These are phyloP conservation scores for Rhizophora apiculata DNA, from an alignment of 345 rosid genomes.

Conservation along the genomic window DNA sequence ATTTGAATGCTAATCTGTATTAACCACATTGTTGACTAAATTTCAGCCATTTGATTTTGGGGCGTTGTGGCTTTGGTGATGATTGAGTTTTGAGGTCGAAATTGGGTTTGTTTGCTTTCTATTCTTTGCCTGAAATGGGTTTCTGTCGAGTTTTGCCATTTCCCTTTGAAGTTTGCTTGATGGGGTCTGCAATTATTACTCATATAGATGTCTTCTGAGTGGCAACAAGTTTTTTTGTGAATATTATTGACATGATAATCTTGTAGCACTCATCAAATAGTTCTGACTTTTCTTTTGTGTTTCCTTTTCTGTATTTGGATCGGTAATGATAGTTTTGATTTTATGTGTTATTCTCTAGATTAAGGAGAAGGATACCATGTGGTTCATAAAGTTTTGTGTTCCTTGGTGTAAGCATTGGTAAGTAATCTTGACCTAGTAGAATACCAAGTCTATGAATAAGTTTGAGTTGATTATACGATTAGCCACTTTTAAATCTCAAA, in stretches of 20 bases:
- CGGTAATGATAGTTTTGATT: neutral
- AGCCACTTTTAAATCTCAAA: constrained; percentile 14
- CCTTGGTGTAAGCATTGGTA: constrained; percentile 99
- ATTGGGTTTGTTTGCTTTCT: neutral
- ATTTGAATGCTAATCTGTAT: too few species aligned
- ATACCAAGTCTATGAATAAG: neutral
- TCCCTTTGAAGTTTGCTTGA: too few species aligned
- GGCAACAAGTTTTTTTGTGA: neutral
- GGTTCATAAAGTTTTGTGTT: constrained; percentile 97
- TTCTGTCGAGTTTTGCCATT: too few species aligned
- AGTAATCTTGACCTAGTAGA: neutral
- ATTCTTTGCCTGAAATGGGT: neutral
- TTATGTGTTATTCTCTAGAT: constrained; percentile 35
- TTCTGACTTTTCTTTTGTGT: neutral
- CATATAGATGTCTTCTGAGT: neutral
- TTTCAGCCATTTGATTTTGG: neutral
- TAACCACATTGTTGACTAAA: too few species aligned
- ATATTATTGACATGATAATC: neutral
- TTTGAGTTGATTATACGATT: neutral
- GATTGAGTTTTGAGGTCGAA: neutral
- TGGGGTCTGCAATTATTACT: neutral
- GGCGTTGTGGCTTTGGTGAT: neutral
- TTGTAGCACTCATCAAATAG: neutral
- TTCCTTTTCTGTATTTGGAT: neutral
- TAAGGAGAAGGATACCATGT: constrained; percentile 93